Percentiles rank a stretch among this genome's conserved stretches.
phyloP scores from a whole-genome alignment of 306 rosid species.

The Boehmeria nivea region DNA sequence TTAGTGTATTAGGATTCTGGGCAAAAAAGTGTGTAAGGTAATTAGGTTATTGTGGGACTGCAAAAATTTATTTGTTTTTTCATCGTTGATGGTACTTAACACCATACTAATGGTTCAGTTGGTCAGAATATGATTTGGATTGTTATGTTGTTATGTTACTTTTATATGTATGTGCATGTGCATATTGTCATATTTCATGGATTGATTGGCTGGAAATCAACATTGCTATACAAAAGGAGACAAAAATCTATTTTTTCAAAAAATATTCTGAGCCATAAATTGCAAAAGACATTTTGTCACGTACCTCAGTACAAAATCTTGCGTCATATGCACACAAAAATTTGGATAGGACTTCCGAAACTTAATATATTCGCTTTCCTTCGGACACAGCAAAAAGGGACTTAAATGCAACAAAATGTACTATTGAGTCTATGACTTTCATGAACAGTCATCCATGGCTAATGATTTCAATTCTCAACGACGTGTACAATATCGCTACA shows the following conservation, averaged over 20 bases:
- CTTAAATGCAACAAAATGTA: no score
- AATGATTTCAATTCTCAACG: no score
- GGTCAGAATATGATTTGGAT: not conserved
- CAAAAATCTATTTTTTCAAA: not conserved
- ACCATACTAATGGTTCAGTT: no score
- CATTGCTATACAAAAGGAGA: not conserved
- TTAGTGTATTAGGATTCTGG: not conserved
- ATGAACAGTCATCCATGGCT: no score
- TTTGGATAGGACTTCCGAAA: not conserved
- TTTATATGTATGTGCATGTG: not conserved
- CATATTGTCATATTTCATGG: not conserved
- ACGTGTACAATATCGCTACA: no score
- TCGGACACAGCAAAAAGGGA: not conserved
- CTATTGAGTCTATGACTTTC: no score
- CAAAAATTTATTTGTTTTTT: not conserved
- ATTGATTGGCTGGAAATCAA: slow-evolving; percentile 1
- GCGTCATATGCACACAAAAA: not conserved
- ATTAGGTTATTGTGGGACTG: no score
- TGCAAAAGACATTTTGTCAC: not conserved
- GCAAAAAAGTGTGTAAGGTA: no score
- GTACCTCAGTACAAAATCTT: not conserved
- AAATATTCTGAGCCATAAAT: not conserved
- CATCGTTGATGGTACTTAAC: not conserved
- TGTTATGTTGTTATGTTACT: not conserved
- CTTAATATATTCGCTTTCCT: not conserved